Evolutionary conservation across 1,139 yeast genomes (phyloP).

Genomic region (Blastobotrys persicus): DNA sequence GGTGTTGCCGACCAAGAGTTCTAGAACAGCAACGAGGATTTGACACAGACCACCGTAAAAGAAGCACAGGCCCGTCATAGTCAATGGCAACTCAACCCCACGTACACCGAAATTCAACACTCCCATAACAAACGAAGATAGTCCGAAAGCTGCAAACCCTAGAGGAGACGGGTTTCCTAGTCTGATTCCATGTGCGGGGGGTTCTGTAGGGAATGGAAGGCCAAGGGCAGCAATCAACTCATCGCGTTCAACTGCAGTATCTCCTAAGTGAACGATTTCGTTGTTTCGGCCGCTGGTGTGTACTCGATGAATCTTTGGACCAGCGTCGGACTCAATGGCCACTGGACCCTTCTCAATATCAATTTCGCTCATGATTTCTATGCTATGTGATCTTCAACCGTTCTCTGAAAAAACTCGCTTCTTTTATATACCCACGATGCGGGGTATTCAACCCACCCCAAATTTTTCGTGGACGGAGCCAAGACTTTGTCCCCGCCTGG

Average conservation of each 20-base stretch:
- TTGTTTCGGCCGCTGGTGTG: slow-evolving; percentile 42
- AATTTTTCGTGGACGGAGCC: neutral
- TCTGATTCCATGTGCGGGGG: neutral
- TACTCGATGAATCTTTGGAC: slow-evolving; percentile 8
- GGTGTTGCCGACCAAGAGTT: slow-evolving; percentile 65
- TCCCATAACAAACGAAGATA: slow-evolving; percentile 79
- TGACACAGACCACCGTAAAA: slow-evolving; percentile 85
- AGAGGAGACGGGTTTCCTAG: slow-evolving; percentile 73
- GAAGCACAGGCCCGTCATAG: slow-evolving; percentile 70
- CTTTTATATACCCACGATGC: neutral
- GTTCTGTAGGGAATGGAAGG: slow-evolving; percentile 10
- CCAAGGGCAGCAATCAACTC: slow-evolving; percentile 71
- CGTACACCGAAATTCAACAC: slow-evolving; percentile 61
- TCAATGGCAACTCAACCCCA: slow-evolving; percentile 49
- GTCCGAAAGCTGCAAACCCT: slow-evolving; percentile 82
- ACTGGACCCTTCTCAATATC: slow-evolving; percentile 1
- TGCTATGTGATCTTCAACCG: too few relatives aligned
- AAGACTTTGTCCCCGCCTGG: neutral
- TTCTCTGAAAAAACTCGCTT: neutral
- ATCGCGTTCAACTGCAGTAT: slow-evolving; percentile 59
- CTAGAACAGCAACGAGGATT: slow-evolving; percentile 72
- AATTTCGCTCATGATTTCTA: neutral
- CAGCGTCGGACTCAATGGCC: neutral
- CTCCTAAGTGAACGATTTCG: slow-evolving; percentile 69
- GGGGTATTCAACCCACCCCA: neutral